These are phyloP conservation scores for Epichloe scottii DNA, from an alignment of 2,329 filamentous ascomycete genomes.

Conservation along the genomic window DNA sequence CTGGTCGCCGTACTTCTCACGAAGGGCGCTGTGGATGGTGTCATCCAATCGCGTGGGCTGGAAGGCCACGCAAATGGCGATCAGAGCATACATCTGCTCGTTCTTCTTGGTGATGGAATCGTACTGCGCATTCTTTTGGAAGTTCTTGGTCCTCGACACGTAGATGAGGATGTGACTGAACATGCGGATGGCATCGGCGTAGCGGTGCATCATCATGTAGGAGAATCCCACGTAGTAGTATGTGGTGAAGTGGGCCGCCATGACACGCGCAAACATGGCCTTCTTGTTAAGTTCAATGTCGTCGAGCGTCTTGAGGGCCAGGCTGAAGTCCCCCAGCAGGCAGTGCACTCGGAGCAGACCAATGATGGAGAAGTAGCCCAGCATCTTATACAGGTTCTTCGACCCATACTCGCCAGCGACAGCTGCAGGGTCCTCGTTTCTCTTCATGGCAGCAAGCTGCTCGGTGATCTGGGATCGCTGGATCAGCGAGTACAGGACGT, in stretches of 20 bases:
- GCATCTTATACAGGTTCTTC: constrained; percentile 91
- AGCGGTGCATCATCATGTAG: constrained; percentile 99
- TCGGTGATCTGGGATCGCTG: constrained; percentile 97
- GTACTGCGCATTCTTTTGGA: constrained; percentile 98
- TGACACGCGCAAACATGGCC: constrained; percentile 98
- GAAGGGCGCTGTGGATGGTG: constrained; percentile 94
- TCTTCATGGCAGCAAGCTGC: constrained; percentile 89
- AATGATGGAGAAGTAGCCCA: constrained; percentile 99
- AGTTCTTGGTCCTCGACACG: constrained; percentile 98
- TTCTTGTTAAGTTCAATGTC: constrained; percentile 99
- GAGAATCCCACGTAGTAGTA: constrained; percentile 99
- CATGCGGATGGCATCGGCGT: constrained; percentile 98
- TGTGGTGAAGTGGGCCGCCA: constrained; percentile 98
- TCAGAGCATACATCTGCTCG: constrained; percentile 98
- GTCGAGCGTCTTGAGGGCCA: constrained; percentile 96
- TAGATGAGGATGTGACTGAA: constrained; percentile 99
- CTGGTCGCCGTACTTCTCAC: constrained; percentile 99
- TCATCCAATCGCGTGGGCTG: constrained; percentile 94
- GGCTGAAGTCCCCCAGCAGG: constrained; percentile 91
- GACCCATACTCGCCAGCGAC: constrained; percentile 93
- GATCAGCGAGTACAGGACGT: constrained; percentile 97
- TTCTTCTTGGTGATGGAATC: constrained; percentile 99
- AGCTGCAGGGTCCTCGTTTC: constrained; percentile 74
- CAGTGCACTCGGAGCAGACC: constrained; percentile 92
- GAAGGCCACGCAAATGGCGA: constrained; percentile 97